phyloP scores from a whole-genome alignment of 2,329 filamentous ascomycete genomes.

The Fusarium nygamai region DNA sequence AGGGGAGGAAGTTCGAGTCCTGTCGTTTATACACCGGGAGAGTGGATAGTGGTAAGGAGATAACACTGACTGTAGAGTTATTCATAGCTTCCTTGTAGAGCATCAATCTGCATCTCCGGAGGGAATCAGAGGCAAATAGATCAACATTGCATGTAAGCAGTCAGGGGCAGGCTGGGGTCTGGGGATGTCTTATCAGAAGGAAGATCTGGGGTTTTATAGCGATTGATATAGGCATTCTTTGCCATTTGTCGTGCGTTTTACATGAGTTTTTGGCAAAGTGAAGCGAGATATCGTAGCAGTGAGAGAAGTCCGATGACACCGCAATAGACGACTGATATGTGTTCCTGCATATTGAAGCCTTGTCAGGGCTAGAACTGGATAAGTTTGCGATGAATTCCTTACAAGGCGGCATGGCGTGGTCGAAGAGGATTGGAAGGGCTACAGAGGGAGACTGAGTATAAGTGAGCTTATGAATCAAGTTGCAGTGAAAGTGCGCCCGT shows the following conservation, averaged over 20 bases:
- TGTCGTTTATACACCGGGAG: background rate
- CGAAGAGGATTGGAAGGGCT: background rate
- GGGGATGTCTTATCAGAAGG: constrained; percentile 37
- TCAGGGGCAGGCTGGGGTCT: constrained; percentile 24
- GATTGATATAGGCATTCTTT: background rate
- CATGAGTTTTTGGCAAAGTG: constrained; percentile 11
- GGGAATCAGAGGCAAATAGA: background rate
- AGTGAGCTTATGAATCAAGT: background rate
- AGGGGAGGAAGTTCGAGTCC: background rate
- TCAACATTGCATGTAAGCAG: constrained; percentile 12
- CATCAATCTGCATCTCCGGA: background rate
- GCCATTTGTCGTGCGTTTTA: constrained; percentile 38
- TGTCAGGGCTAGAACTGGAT: background rate
- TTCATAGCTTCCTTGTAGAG: background rate
- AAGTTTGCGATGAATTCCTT: constrained; percentile 3
- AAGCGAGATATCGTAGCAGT: background rate
- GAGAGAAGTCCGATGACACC: background rate
- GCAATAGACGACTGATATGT: background rate
- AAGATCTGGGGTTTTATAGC: constrained; percentile 9
- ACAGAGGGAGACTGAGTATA: background rate
- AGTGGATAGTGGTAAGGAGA: constrained; percentile 1
- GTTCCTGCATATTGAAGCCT: constrained; percentile 12
- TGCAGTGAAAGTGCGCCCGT: background rate
- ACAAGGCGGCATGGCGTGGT: background rate
- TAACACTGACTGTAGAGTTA: constrained; percentile 1